Conservation (phyloP, 129 eudicot species). For the Saussurea involucrata region DNA sequence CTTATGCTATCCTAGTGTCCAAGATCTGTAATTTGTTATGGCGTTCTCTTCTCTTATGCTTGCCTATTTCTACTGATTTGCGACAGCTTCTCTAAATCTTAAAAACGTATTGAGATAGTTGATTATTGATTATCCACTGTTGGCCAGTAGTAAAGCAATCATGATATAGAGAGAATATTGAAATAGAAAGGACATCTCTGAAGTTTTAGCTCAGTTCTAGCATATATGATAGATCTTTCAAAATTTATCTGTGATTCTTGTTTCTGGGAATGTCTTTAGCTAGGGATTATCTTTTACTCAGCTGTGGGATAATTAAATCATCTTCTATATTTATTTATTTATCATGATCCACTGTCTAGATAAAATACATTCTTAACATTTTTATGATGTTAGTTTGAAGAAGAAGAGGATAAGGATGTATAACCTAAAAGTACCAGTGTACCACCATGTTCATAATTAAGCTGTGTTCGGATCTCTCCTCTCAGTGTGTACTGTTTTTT, state of each 20-base stretch:
- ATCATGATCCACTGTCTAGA: background rate
- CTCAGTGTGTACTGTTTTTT: no score
- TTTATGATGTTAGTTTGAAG: background rate
- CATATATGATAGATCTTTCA: no score
- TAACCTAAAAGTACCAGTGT: background rate
- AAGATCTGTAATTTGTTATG: no score
- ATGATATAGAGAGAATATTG: background rate
- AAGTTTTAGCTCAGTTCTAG: background rate
- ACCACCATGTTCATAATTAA: no score
- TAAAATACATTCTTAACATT: background rate
- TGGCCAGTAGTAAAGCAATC: background rate
- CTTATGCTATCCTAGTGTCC: no score
- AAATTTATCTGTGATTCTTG: no score
- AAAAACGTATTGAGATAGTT: background rate
- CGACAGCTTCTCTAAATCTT: background rate
- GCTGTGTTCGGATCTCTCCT: no score
- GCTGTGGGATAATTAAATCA: background rate
- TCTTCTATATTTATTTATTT: background rate
- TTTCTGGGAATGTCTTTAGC: background rate
- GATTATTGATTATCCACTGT: background rate
- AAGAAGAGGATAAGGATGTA: background rate
- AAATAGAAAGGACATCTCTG: background rate
- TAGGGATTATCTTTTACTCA: background rate
- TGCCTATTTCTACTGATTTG: background rate
- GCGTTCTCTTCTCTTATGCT: background rate